Evolutionary conservation across 495 filamentous ascomycete species (phyloP).

Genomic region (Elasticomyces elasticus): DNA sequence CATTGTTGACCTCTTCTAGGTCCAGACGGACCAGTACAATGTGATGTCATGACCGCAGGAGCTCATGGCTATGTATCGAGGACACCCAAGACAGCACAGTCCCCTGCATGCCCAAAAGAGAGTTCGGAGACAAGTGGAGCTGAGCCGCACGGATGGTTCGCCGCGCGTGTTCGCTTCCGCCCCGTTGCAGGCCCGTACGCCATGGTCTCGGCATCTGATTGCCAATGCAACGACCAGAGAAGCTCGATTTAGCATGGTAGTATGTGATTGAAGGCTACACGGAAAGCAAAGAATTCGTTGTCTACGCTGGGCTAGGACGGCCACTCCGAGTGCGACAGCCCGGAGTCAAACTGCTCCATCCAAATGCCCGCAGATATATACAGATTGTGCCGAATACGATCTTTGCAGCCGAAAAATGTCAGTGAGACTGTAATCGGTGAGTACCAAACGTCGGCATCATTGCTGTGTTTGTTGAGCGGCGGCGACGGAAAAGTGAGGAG

Average conservation of each 20-base stretch:
- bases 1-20: slow-evolving; percentile 2
- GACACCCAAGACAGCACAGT: background rate
- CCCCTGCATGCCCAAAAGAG: background rate
- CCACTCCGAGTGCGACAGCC: background rate
- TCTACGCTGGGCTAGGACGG: background rate
- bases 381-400: background rate
- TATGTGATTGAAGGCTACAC: too few species aligned
- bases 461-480: background rate
- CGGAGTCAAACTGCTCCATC: background rate
- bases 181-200: background rate
- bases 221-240: background rate
- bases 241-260: too few species aligned
- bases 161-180: background rate
- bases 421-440: too few species aligned
- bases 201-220: background rate
- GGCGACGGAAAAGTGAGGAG: background rate
- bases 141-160: background rate
- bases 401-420: background rate
- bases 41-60: background rate
- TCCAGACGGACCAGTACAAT: background rate
- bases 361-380: background rate
- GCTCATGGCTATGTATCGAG: background rate
- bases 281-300: background rate
- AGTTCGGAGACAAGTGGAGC: background rate
- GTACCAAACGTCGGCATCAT: too few species aligned